phyloP scores from a whole-genome alignment of 2,329 filamentous ascomycete genomes.

The Aspergillus chevalieri region DNA sequence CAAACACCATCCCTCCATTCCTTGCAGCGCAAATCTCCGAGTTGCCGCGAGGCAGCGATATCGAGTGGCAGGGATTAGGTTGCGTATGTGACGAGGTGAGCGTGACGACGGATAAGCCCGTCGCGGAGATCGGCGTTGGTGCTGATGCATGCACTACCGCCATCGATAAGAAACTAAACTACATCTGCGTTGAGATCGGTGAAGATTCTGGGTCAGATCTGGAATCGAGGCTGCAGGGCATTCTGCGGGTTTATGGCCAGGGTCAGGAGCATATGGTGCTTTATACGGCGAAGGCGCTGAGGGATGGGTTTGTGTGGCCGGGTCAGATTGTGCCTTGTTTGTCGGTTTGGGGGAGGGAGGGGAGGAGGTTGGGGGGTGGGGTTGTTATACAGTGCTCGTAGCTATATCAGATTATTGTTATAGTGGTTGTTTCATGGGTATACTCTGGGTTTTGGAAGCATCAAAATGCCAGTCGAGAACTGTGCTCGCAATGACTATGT shows the following conservation, averaged over 20 bases:
- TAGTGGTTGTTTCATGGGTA: not conserved
- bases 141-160: constrained; percentile 11
- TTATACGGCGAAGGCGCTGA: constrained; percentile 28
- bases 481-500: too few species aligned
- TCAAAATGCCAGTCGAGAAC: too few species aligned
- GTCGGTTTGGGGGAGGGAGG: constrained; percentile 34
- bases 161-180: constrained; percentile 18
- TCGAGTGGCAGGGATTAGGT: constrained; percentile 80
- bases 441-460: too few species aligned
- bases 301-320: constrained; percentile 13
- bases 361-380: constrained; percentile 29
- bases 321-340: constrained; percentile 39
- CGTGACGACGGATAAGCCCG: constrained; percentile 4
- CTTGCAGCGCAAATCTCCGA: constrained; percentile 70
- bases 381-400: constrained; percentile 24
- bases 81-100: constrained; percentile 36
- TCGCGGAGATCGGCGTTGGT: too few species aligned
- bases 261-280: constrained; percentile 24
- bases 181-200: constrained; percentile 28
- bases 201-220: constrained; percentile 12
- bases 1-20: constrained; percentile 52
- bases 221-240: constrained; percentile 17
- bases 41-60: constrained; percentile 64
- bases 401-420: not conserved
- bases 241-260: constrained; percentile 15